Evolutionary conservation across 2,329 filamentous ascomycete species (phyloP).

Genomic region (Penicillium freii): DNA sequence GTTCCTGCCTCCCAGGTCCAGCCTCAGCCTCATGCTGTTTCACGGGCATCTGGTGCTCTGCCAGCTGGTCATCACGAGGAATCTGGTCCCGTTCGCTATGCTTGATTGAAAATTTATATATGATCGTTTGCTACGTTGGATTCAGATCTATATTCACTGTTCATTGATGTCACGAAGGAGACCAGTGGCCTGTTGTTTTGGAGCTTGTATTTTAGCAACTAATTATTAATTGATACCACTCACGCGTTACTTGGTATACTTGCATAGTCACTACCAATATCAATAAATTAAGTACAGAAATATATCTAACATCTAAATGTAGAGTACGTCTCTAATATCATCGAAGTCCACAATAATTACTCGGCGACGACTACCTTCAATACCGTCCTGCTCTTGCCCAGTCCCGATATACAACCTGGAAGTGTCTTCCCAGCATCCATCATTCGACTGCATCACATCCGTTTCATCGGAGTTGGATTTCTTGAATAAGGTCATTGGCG

Average conservation of each 20-base stretch:
- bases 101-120: background rate
- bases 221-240: slow-evolving; percentile 4
- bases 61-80: slow-evolving; percentile 2
- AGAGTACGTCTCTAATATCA: too few relatives aligned
- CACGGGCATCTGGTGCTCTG: slow-evolving; percentile 7
- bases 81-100: slow-evolving; percentile 11
- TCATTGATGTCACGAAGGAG: background rate
- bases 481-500: background rate
- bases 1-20: background rate
- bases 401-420: background rate
- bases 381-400: background rate
- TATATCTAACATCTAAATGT: too few relatives aligned
- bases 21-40: background rate
- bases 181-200: background rate
- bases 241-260: background rate
- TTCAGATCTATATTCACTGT: background rate
- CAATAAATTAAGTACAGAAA: background rate
- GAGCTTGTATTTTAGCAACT: background rate
- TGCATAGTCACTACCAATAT: background rate
- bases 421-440: background rate
- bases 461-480: background rate
- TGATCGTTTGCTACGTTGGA: background rate
- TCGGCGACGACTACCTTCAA: background rate
- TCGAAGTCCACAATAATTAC: background rate
- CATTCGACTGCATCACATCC: background rate